phyloP scores from a whole-genome alignment of 495 filamentous ascomycete species.

The Neurospora sp. region DNA sequence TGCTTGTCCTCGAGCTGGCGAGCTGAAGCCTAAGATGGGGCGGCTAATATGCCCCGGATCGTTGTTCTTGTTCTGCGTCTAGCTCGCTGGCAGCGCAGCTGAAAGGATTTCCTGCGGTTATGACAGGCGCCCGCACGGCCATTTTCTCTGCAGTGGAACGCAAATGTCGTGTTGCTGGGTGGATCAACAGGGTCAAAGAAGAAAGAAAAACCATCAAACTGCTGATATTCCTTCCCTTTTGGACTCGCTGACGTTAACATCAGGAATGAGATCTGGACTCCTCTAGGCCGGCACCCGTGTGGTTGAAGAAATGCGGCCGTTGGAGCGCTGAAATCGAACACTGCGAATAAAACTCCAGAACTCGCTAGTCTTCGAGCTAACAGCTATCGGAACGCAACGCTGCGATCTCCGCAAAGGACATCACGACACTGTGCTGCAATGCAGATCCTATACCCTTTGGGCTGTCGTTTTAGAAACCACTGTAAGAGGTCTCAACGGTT shows the following conservation, averaged over 20 bases:
- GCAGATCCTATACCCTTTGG: neutral
- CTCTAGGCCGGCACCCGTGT: neutral
- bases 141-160: neutral
- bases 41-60: neutral
- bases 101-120: neutral
- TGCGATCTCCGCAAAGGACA: neutral
- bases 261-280: neutral
- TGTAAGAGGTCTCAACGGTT: neutral
- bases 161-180: neutral
- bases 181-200: neutral
- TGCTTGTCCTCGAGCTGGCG: neutral
- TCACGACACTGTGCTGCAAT: neutral
- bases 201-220: neutral
- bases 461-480: neutral
- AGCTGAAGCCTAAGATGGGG: neutral
- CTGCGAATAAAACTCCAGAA: neutral
- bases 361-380: neutral
- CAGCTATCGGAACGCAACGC: neutral
- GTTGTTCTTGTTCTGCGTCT: neutral
- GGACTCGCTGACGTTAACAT: neutral
- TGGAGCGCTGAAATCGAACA: neutral
- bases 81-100: neutral
- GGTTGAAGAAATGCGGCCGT: neutral
- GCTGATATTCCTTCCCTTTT: neutral
- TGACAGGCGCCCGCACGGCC: neutral